Base-by-base conservation (phyloP, 129 eudicot species). In the Smallanthus sonchifolius region DNA sequence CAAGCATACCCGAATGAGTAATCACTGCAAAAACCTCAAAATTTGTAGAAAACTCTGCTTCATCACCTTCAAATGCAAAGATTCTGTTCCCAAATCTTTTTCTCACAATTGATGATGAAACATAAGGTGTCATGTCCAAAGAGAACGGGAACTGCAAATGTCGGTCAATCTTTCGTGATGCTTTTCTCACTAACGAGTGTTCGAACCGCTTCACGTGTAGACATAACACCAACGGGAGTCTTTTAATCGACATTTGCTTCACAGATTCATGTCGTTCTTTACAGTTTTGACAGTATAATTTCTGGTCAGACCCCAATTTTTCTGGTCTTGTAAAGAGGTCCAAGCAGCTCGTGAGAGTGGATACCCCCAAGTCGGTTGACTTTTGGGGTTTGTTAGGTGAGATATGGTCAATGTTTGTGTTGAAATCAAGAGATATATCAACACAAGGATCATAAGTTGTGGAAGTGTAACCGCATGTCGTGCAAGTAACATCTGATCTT, bases 1-100 rank as follows among this genome's bases (percentile, higher is more conserved):
- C 96, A 77, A 89, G 83, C 89, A 82, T 89, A 52, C 96, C 96
- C 48, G 92, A 82, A 55, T 89, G 96, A 68, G 92, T 86, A 17
- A 89, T 86, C 76, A 89, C 89, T 0, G 96, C 96, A 76, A 89
- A 89, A 56, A 86, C 79, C 71, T 89, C 96, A 68, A 71, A 89
- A 75, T 83, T 80, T 2, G 89, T 80, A 4, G 92, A 86, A 38
- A 72, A 67, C 38, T 89, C 96, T 0, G 75, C 44, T 65, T 89
- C 96, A 54, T 86, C 96, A 4, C 87, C 88, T 15, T 89, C 96
- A 11, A 84, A 82, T 0, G 87, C 59, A 76, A 86, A 84, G 32
- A 89, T 83, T 70, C 96, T 75, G 75, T 89, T 89, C 35, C 96
- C 96, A 11, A 86, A 82, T 76, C 91, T 75, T 72, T 84, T 89